These are phyloP conservation scores for Mycena crocata DNA, from an alignment of 768 basidiomycete genomes.

Conservation along the genomic window DNA sequence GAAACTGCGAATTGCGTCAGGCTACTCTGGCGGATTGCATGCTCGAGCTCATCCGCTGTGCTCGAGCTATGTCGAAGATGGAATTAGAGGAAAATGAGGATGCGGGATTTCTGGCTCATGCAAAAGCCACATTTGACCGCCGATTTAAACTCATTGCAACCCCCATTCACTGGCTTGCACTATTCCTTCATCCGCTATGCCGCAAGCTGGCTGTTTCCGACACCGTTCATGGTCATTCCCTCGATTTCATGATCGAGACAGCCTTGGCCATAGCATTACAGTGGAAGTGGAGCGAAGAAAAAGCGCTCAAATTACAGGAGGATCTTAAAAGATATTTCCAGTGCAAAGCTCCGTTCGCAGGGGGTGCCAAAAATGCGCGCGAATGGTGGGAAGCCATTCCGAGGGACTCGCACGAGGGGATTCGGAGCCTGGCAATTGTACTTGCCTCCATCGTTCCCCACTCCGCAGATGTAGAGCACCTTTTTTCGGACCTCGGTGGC, in stretches of 20 bases:
- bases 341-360: conserved; percentile 37
- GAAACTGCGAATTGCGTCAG: conserved; percentile 43
- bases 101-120: conserved; percentile 40
- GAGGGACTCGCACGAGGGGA: conserved; percentile 3
- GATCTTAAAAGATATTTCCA: conserved; percentile 41
- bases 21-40: conserved; percentile 50
- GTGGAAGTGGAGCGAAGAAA: conserved; percentile 39
- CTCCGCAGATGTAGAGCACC: conserved; percentile 36
- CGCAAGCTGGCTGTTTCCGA: conserved; percentile 46
- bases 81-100: conserved; percentile 33
- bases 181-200: conserved; percentile 51
- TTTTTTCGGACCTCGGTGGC: conserved; percentile 37
- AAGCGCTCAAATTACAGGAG: conserved; percentile 32
- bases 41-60: conserved; percentile 45
- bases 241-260: conserved; percentile 36
- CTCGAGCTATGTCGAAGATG: conserved; percentile 33
- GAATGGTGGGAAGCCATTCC: conserved; percentile 43
- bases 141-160: conserved; percentile 49
- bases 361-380: conserved; percentile 33
- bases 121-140: conserved; percentile 38
- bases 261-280: conserved; percentile 37
- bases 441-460: conserved; percentile 37
- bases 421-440: conserved; percentile 31
- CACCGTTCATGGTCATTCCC: conserved; percentile 28
- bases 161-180: conserved; percentile 43